Base-by-base conservation (phyloP, 768 basidiomycete genomes). In the Clitopilus hobsonii region DNA sequence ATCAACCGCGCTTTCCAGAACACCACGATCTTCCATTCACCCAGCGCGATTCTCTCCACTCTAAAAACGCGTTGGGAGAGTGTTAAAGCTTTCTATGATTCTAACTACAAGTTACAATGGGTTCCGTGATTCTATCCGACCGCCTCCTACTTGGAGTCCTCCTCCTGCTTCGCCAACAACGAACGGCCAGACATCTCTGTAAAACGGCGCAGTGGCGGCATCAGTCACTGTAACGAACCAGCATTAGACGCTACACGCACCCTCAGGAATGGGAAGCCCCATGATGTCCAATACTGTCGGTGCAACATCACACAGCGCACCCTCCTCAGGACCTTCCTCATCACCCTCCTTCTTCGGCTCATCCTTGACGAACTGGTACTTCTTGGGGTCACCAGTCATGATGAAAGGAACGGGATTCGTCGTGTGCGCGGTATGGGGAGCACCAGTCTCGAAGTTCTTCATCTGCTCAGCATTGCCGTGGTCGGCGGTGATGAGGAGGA, bases 381-480 rank as follows among this genome's bases (percentile, higher is more conserved):
- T 78, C 61, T 83, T 74, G 5, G 74, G 71, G 57, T 81, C 80
- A 7, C 85, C 89, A 6, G 87, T 85, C 73, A 93, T 84, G 63
- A 96, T 93, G 76, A 96, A 92, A 13, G 94, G 94, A 7, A 96
- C 94, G 1, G 83, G 79, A 71, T 93, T 95, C 55, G 88, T 91
- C 32, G 89, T 91, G 65, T 93, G 90, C n/a, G 91, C 89, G 8
- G 94, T 97, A 69, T 94, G 91, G 14, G 94, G 93, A 38, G 82
- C 86, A 30, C 89, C 90, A 0, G 91, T 94, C 60, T 85, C 80
- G 2, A 78, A 77, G 69, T 95, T 89, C 58, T 85, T 73, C 94
- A 95, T 95, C 74, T 94, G 90, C 70, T 96, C 94, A 38, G 94
- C 94, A 66, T 98, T 98, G 3, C 94, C 94, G 68, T 97, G 94